Evolutionary conservation across 2,329 filamentous ascomycete genomes (phyloP).

Genomic region (Leptographium wingfieldii): DNA sequence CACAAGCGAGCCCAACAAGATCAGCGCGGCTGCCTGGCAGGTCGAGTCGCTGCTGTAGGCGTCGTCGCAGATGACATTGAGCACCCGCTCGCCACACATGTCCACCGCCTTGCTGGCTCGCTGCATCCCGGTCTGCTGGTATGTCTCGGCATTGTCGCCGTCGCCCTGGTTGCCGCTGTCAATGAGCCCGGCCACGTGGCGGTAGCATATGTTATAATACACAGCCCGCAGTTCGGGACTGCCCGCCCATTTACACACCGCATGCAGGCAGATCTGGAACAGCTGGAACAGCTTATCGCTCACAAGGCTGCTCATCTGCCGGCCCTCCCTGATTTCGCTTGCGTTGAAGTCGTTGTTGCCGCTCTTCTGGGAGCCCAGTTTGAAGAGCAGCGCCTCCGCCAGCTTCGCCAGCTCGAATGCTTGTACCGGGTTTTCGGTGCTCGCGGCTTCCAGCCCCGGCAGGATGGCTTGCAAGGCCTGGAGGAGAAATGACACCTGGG

Average conservation of each 20-base stretch:
- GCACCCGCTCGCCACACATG: constrained; percentile 58
- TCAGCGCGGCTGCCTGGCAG: constrained; percentile 73
- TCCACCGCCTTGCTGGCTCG: constrained; percentile 62
- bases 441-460: constrained; percentile 71
- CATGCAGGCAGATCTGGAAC: constrained; percentile 75
- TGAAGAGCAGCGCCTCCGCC: constrained; percentile 59
- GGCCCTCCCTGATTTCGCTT: constrained; percentile 19
- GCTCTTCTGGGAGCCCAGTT: constrained; percentile 43
- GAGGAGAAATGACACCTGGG: constrained; percentile 65
- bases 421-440: constrained; percentile 54
- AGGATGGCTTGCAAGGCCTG: constrained; percentile 79
- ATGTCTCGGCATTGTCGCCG: background rate
- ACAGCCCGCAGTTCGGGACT: constrained; percentile 62
- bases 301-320: constrained; percentile 54
- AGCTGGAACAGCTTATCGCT: constrained; percentile 85
- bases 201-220: constrained; percentile 86
- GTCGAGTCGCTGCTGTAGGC: constrained; percentile 71
- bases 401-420: constrained; percentile 66
- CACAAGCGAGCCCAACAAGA: constrained; percentile 70
- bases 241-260: constrained; percentile 61
- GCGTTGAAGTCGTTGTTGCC: constrained; percentile 25
- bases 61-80: constrained; percentile 86
- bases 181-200: constrained; percentile 63
- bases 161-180: constrained; percentile 10
- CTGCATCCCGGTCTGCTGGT: constrained; percentile 22